Evolutionary conservation across 1,284 basidiomycete genomes (phyloP), one percentile per base, ranked within the genome.

Genomic region (Ganoderma lucidum): DNA sequence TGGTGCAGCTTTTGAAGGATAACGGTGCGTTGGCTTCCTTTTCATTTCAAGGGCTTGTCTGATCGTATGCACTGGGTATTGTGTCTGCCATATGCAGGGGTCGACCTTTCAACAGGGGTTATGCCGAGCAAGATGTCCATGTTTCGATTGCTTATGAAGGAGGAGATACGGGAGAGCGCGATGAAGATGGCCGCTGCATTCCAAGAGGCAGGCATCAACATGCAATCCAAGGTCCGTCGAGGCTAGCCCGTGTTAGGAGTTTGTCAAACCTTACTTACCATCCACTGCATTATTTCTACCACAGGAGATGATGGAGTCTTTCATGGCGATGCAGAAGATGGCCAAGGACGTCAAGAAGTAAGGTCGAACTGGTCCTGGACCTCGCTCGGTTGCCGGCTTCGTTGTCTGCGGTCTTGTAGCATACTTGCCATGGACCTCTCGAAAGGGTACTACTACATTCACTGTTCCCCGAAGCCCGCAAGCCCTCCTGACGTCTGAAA

Each of bases 171-270:
- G 66, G 81, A 78, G 61, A 84, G 83, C 42, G 81, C 85, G 44
- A 82, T 83, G 74, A 81, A 79, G 58, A 80, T 90, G 23, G 80
- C 81, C 65, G 82, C 83, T n/a, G 86, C 87, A 69, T 77, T 92
- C 71, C 80, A 86, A 67, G 88, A 88, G 55, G 88, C 88, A 45
- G 90, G 89, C 0, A 78, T 92, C 23, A 85, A 91, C 74, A 64
- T 89, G 51, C 81, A 78, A 45, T 80, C 82, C 44, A 78, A 84
- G 79, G 87, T 79, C 58, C 17, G 62, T 35, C n/a, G n/a, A 41
- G 37, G 15, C 53, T 32, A 28, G 23, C 15, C 23, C 23, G 2
- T 28, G 39, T 61, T 44, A 61, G 56, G 56, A 37, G 32, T 12
- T n/a, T 59, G 19, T 35, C 37, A 15, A 39, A 59, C 17, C 19